phyloP scores from a whole-genome alignment of 1,284 basidiomycete species.

The Heterobasidion annosum region DNA sequence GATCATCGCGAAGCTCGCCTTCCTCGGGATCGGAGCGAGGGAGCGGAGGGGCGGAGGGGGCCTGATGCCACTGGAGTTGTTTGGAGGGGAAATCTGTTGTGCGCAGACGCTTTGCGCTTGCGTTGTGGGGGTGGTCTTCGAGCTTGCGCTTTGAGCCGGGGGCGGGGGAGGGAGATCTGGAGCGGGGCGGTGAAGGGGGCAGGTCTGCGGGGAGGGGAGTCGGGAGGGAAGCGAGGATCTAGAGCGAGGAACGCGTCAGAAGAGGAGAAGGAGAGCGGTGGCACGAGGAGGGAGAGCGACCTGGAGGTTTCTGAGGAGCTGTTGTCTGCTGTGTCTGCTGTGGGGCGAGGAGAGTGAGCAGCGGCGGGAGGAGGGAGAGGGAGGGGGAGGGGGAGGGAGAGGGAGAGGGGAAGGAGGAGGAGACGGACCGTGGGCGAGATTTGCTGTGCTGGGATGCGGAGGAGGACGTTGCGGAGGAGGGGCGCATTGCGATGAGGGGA shows the following conservation, averaged over 20 bases:
- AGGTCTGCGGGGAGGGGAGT: constrained; percentile 51
- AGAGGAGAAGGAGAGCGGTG: constrained; percentile 8
- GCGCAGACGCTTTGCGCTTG: constrained; percentile 49
- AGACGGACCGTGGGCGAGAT: not conserved
- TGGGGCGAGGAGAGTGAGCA: constrained; percentile 13
- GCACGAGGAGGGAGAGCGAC: constrained; percentile 21
- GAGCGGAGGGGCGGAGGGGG: constrained; percentile 6
- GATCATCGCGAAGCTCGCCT: constrained; percentile 25
- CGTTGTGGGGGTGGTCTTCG: constrained; percentile 27
- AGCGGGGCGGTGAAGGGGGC: constrained; percentile 59
- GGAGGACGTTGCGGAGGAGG: constrained; percentile 6
- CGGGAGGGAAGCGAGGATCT: constrained; percentile 53
- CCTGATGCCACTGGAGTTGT: constrained; percentile 14
- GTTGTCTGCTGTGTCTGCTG: constrained; percentile 49
- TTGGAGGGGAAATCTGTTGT: constrained; percentile 28
- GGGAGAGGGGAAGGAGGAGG: constrained; percentile 6
- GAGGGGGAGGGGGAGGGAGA: constrained; percentile 13
- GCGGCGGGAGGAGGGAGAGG: constrained; percentile 6
- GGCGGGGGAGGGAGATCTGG: constrained; percentile 51
- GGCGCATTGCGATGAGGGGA: not conserved
- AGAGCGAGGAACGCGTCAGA: constrained; percentile 7
- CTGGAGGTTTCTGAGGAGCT: constrained; percentile 53
- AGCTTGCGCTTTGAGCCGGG: constrained; percentile 53
- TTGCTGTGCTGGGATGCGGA: constrained; percentile 14
- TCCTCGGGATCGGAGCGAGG: constrained; percentile 23